Evolutionary conservation across 352 stramenopile species (phyloP).

Genomic region (Phytopythium vexans): DNA sequence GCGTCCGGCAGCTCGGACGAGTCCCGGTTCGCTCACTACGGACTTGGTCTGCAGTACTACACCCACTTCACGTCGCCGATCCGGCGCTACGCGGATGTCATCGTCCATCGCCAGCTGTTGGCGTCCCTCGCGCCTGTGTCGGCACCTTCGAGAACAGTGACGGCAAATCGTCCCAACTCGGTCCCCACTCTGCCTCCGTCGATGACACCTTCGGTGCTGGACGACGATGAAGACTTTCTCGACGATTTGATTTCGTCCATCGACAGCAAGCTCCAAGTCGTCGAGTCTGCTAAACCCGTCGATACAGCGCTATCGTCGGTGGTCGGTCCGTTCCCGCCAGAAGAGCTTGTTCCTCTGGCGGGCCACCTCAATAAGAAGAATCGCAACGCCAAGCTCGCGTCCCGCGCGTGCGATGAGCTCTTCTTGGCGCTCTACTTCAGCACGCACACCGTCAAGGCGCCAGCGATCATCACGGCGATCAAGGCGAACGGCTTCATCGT

Average conservation of each 20-base stretch:
- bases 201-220: conserved; percentile 55
- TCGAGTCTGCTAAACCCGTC: background rate
- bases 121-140: conserved; percentile 30
- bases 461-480: conserved; percentile 88
- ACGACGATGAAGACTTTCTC: conserved; percentile 53
- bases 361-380: conserved; percentile 91
- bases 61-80: conserved; percentile 93
- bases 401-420: conserved; percentile 86
- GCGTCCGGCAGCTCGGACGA: conserved; percentile 28
- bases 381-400: conserved; percentile 85
- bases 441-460: conserved; percentile 74
- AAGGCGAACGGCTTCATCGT: conserved; percentile 92
- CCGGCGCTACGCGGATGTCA: conserved; percentile 87
- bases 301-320: background rate
- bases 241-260: conserved; percentile 65
- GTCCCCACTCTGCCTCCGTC: conserved; percentile 35
- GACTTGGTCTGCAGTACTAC: conserved; percentile 86
- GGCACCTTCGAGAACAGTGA: background rate
- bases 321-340: conserved; percentile 33
- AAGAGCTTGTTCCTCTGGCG: conserved; percentile 75
- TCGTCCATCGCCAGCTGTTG: conserved; percentile 90
- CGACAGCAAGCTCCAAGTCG: conserved; percentile 50
- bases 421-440: conserved; percentile 94
- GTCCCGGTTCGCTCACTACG: conserved; percentile 83
- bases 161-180: background rate